Evolutionary conservation across 1,139 yeast genomes (phyloP), one percentile per base, ranked within the genome.

Genomic region (Sugiyamaella paludigena): DNA sequence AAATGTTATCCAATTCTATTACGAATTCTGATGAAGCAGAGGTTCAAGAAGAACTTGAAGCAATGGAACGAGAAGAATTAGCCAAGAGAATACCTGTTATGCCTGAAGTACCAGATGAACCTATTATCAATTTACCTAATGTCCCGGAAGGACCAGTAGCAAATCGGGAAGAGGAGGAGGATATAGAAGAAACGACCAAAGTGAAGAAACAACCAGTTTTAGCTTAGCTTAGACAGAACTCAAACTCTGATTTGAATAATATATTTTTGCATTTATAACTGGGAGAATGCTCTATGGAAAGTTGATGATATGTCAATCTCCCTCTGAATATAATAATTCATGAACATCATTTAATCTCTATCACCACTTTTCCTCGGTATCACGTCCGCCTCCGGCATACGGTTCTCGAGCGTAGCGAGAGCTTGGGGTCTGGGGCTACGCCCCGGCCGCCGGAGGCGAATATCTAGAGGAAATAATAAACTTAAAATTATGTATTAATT

Each of bases 1-100:
- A 69, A n/a, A 62, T 74, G 66, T 67, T 78, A 36, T 72, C 77
- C 9, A 62, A 65, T 19, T 58, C 63, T 15, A 73, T 84, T 59
- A 75, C 82, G 16, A 73, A 76, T 50, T 64, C 75, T 11, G 84
- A 83, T 49, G 89, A 84, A 61, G 68, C 67, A 24, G 91, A 83
- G 55, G 84, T 84, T 9, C 87, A 83, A 54, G 80, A 75, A 45
- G 91, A 84, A 56, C 69, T 83, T 46, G 78, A 71, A 46, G 69
- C 67, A 12, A 56, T 83, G 58, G 81, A 80, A 55, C 55, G 62
- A 34, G 83, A 79, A 66, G 76, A 57, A 46, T 48, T 42, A 39
- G 54, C 53, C 40, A 51, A 53, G 43, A 53, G 53, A 37, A 48
- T 63, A 11, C 60, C 61, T 9, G 43, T 39, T 10, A 45, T 60